A percentile compares a stretch with the other conserved stretches of the same genome.
Conservation (phyloP, 306 rosid species). For the Rosa multiflora region DNA sequence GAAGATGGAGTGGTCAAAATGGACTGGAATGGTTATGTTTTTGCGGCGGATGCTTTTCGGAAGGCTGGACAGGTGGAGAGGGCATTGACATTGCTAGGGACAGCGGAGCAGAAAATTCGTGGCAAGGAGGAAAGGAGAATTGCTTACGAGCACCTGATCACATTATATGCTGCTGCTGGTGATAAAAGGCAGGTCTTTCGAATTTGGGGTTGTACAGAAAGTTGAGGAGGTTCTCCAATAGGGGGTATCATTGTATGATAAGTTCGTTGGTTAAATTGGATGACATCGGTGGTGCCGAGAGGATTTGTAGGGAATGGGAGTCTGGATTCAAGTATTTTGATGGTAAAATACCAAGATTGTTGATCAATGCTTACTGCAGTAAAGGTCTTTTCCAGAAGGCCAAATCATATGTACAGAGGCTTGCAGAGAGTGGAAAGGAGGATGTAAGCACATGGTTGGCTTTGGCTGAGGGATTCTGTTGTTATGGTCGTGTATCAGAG, state of each 20-base stretch:
- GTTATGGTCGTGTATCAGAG: slow-evolving; percentile 10
- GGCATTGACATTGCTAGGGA: background rate
- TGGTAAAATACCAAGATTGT: slow-evolving; percentile 42
- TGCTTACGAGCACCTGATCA: background rate
- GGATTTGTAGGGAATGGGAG: slow-evolving; percentile 65
- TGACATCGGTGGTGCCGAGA: slow-evolving; percentile 61
- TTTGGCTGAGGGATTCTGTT: background rate
- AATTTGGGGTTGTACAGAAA: slow-evolving; percentile 48
- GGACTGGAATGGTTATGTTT: background rate
- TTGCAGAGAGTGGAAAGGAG: slow-evolving; percentile 43
- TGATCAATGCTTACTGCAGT: slow-evolving; percentile 51
- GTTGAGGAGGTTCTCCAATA: slow-evolving; percentile 3
- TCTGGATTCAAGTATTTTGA: slow-evolving; percentile 34
- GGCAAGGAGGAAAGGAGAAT: background rate
- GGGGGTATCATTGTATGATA: slow-evolving; percentile 45
- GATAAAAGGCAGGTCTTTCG: slow-evolving; percentile 55
- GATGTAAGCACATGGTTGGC: slow-evolving; percentile 35
- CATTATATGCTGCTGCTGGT: slow-evolving; percentile 42
- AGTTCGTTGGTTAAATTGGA: slow-evolving; percentile 53
- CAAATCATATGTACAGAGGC: slow-evolving; percentile 41
- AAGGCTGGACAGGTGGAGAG: background rate
- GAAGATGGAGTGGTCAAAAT: background rate
- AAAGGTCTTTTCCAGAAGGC: slow-evolving; percentile 54
- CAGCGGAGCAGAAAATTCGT: background rate
- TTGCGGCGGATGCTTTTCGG: background rate